Conservation (phyloP, 768 basidiomycete species). For the Tylopilus subfusipes region DNA sequence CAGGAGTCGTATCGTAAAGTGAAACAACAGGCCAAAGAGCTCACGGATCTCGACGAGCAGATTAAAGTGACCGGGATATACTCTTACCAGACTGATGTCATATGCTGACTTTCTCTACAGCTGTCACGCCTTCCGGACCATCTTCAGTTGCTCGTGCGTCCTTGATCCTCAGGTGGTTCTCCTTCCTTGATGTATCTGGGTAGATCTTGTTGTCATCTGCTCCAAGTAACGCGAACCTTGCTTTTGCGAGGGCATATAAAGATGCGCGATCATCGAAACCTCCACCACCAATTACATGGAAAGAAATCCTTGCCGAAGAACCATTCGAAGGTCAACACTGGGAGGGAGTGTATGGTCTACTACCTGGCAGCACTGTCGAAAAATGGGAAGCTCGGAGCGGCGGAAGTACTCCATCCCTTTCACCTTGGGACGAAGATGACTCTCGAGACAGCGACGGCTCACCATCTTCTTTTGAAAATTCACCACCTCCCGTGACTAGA, state of each 20-base stretch:
- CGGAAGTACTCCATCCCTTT: constrained; percentile 66
- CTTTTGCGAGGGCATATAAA: constrained; percentile 53
- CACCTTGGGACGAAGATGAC: constrained; percentile 58
- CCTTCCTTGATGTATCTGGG: constrained; percentile 1
- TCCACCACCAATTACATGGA: constrained; percentile 59
- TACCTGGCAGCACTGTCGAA: constrained; percentile 44
- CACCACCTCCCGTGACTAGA: constrained; percentile 5
- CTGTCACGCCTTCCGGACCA: constrained; percentile 63
- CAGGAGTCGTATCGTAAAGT: constrained; percentile 49
- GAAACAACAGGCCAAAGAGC: constrained; percentile 45
- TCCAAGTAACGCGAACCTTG: constrained; percentile 46
- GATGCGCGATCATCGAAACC: constrained; percentile 30
- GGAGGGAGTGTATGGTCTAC: constrained; percentile 65
- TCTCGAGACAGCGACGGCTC: constrained; percentile 20
- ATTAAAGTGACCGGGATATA: constrained; percentile 46
- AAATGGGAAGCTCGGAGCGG: constrained; percentile 45
- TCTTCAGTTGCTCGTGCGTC: constrained; percentile 64
- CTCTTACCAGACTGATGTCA: neutral
- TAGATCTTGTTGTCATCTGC: constrained; percentile 58
- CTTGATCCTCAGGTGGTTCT: neutral
- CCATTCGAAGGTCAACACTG: constrained; percentile 86
- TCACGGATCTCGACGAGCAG: constrained; percentile 60
- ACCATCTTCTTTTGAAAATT: constrained; percentile 11
- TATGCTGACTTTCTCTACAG: constrained; percentile 31
- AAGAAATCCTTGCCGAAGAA: constrained; percentile 74